Conservation (phyloP, 345 rosid species). For the Clarkia xantiana region DNA sequence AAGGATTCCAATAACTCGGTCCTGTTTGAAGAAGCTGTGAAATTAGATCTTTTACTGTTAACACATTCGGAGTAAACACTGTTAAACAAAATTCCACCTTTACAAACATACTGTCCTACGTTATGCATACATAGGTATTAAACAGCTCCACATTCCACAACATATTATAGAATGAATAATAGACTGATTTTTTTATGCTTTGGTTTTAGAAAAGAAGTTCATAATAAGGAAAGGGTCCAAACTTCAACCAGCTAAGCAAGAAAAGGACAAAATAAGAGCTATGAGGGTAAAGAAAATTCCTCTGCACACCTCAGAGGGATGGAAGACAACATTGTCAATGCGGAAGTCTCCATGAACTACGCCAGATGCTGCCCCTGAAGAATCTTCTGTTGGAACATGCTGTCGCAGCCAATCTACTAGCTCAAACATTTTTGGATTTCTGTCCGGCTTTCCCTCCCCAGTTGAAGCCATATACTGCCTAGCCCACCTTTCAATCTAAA, state of each 20-base stretch:
- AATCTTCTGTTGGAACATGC: conserved; percentile 65
- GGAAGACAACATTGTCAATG: conserved; percentile 83
- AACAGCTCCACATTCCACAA: too few relatives aligned
- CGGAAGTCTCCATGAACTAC: conserved; percentile 95
- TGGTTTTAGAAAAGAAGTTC: too few relatives aligned
- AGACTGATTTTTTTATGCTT: too few relatives aligned
- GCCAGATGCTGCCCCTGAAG: conserved; percentile 53
- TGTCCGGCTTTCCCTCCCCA: conserved; percentile 55
- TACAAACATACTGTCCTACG: too few relatives aligned
- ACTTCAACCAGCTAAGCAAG: too few relatives aligned
- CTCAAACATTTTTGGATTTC: conserved; percentile 68
- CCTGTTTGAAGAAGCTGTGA: conserved; percentile 32
- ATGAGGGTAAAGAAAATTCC: too few relatives aligned
- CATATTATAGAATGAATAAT: too few relatives aligned
- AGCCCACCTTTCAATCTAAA: conserved; percentile 89
- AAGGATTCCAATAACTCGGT: conserved; percentile 75
- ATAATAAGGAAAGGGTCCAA: too few relatives aligned
- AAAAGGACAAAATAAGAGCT: too few relatives aligned
- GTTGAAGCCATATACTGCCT: conserved; percentile 79
- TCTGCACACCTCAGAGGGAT: conserved; percentile 49
- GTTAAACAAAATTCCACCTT: too few relatives aligned
- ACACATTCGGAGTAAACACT: background rate
- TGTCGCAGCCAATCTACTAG: conserved; percentile 56
- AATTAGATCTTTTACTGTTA: background rate
- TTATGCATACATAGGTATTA: too few relatives aligned